A percentile compares a stretch with the other conserved stretches of the same genome.
These are phyloP conservation scores for Xanthoconium stramineum DNA, from an alignment of 768 basidiomycete species.

Conservation along the genomic window DNA sequence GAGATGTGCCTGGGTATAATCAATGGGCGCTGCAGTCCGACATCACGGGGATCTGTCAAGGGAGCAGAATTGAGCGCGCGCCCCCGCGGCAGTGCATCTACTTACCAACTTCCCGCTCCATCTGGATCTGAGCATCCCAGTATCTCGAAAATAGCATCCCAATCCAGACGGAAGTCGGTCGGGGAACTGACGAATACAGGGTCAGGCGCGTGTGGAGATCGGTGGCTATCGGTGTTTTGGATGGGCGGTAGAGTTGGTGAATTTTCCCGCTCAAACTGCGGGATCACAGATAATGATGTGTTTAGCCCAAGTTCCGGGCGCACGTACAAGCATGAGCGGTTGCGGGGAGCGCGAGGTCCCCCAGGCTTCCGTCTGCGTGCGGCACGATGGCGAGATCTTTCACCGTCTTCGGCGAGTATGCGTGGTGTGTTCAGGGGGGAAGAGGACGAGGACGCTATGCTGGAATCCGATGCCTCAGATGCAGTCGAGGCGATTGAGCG, in stretches of 20 bases:
- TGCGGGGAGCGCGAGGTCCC: conserved; percentile 26
- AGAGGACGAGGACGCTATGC: conserved; percentile 10
- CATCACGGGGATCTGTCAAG: conserved; percentile 4
- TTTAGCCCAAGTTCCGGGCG: conserved; percentile 18
- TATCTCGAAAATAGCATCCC: conserved; percentile 32
- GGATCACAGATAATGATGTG: conserved; percentile 8
- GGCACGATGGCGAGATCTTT: not conserved
- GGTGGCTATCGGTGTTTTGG: not conserved
- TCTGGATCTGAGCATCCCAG: conserved; percentile 15
- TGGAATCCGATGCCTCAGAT: conserved; percentile 12
- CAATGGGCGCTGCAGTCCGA: not conserved
- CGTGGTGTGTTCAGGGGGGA: conserved; percentile 6
- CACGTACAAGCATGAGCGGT: not conserved
- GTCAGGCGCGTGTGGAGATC: not conserved
- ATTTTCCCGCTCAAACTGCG: conserved; percentile 7
- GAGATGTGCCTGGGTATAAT: not conserved
- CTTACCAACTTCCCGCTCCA: conserved; percentile 11
- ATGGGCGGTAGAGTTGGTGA: conserved; percentile 3
- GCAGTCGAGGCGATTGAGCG: conserved; percentile 14
- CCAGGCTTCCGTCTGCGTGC: conserved; percentile 21
- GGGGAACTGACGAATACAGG: conserved; percentile 13
- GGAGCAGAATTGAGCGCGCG: not conserved
- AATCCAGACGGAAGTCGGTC: conserved; percentile 24
- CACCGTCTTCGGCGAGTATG: conserved; percentile 3
- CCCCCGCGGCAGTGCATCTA: not conserved